These are phyloP conservation scores for Phytophthora crassamura DNA, from an alignment of 352 stramenopile genomes.

Conservation along the genomic window DNA sequence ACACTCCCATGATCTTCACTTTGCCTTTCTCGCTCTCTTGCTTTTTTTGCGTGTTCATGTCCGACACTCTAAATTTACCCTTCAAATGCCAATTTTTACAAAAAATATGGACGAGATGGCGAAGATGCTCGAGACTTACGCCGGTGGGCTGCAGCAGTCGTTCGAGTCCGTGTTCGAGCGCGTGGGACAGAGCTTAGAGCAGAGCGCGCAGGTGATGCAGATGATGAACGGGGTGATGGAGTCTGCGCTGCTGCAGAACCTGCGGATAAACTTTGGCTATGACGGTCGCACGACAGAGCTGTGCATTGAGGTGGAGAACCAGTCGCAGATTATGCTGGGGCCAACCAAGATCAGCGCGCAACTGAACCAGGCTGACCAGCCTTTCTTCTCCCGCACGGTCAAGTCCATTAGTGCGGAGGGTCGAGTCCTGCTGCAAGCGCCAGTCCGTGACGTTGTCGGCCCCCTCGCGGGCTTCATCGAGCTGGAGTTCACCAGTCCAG, in stretches of 20 bases:
- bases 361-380: constrained; percentile 7
- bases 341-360: constrained; percentile 37
- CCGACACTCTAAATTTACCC: background rate
- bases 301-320: constrained; percentile 56
- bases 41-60: constrained; percentile 17
- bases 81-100: no score
- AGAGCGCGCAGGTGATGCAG: constrained; percentile 77
- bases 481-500: constrained; percentile 60
- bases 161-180: constrained; percentile 76
- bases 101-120: constrained; percentile 73
- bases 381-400: constrained; percentile 30
- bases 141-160: constrained; percentile 71
- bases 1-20: constrained; percentile 1
- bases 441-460: constrained; percentile 21
- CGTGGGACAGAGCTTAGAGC: constrained; percentile 67
- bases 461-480: constrained; percentile 39
- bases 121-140: constrained; percentile 64
- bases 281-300: constrained; percentile 10
- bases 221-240: constrained; percentile 91
- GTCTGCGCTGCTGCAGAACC: constrained; percentile 72
- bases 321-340: constrained; percentile 61
- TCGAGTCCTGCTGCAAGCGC: constrained; percentile 37
- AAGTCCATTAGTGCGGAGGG: constrained; percentile 33
- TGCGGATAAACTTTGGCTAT: constrained; percentile 43
- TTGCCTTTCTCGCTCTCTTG: background rate